Evolutionary conservation across 2,329 filamentous ascomycete species (phyloP), one percentile per base, ranked within the genome.

Genomic region (Colletotrichum higginsianum): DNA sequence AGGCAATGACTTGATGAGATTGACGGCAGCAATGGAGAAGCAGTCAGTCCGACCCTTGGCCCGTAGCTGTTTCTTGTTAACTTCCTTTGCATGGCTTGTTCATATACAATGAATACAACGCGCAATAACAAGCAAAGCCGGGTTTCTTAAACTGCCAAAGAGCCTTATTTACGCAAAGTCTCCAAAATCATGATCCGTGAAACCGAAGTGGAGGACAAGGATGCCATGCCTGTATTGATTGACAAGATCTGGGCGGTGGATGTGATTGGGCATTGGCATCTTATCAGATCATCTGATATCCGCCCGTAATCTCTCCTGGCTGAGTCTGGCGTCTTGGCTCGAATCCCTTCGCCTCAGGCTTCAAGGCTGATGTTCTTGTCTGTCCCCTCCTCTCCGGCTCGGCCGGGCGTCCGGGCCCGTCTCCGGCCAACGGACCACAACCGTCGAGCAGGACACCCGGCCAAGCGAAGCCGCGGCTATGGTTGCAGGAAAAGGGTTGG

Each of bases 281-380:
- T 62, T 62, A 63, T 68, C 65, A 68, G 58, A 67, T 62, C 11
- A 49, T 47, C 53, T 47, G 65, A 55, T 46, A 68, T 68, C 64
- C 52, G 57, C 65, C 42, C 11, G 8, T 13, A 61, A 61, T 66
- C 30, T 50, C 49, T 42, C 40, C 18, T 44, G 50, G 40, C 49
- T 61, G 15, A 67, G 49, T 49, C 49, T 16, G 21, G 3, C 3
- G 4, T 35, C 18, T 12, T 21, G 21, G 38, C 50, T 13, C 15
- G 44, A 21, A 18, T 35, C 26, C 8, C 4, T 21, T 30, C 11
- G 21, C 35, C 50, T 55, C 35, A 67, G 50, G 46, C 42, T 38
- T 4, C 7, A 7, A 26, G 16, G 30, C 23, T 4, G 23, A 12
- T 3, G 26, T 23, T 18, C 53, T 35, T 9, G 30, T 35, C 30